Base-by-base conservation (phyloP, 106 monocot species). In the Dioscorea zingiberensis region DNA sequence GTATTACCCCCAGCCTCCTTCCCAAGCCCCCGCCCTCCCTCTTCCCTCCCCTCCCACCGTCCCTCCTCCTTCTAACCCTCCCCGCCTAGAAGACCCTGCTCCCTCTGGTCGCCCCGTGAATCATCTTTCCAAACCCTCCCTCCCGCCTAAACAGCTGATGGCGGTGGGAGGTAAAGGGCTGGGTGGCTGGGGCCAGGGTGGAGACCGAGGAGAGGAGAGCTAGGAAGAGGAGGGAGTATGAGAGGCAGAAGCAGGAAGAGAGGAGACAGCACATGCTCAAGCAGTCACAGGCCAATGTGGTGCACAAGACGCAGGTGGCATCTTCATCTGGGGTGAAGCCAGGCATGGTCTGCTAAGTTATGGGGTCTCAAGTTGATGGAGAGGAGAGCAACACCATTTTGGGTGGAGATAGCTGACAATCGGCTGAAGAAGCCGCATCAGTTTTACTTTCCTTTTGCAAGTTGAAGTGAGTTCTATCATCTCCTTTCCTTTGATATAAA, bases 401-500 rank as follows among this genome's bases (percentile, higher is more conserved):
- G 65, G 68, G 70, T 8, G 82, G 79, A 23, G 91, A 91, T 48
- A 80, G 48, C 75, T 6, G 88, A 92, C n/a, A 97, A 92, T 55
- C 57, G 97, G 70, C 79, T 97, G 0, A 97, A 97, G 73, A 97
- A 92, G 64, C 91, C 87, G 1, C n/a, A n/a, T n/a, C n/a, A n/a
- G n/a, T n/a, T 88, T 91, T 2, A 97, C 97, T 25, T 97, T 97
- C 76, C 47, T n/a, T 97, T 21, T 91, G 97, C 83, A 97, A 88
- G 73, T 68, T 92, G 56, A 97, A 88, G 97, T 91, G 63, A 80
- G 87, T 77, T 28, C 25, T 22, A 30, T 25, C 51, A 29, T 38
- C 10, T 18, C n/a, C 21, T 25, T 18, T 21, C 25, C 16, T 25
- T n/a, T 49, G 38, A 38, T 28, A 16, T 21, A 2, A 58, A 13